Evolutionary conservation across 208 protist species (phyloP).

Genomic region (Trypanosoma rangeli): DNA sequence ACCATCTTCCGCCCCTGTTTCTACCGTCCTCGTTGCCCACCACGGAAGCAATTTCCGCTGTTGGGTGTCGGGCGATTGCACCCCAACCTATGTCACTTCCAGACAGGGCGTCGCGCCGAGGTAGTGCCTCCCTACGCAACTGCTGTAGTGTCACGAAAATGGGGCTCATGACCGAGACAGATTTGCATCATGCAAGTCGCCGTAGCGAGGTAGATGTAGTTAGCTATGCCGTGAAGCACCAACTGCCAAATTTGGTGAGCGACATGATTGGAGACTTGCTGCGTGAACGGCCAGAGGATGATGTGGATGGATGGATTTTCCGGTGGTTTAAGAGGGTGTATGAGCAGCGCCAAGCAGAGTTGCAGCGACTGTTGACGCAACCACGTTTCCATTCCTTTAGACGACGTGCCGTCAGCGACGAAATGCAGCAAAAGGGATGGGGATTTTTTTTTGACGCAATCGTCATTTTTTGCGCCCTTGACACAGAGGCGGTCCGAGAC

Average conservation of each 20-base stretch:
- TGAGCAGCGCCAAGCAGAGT: neutral
- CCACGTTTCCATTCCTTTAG: neutral
- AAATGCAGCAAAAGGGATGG: neutral
- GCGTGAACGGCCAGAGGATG: conserved; percentile 21
- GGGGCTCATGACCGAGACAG: neutral
- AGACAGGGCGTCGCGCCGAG: neutral
- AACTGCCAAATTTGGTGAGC: conserved; percentile 31
- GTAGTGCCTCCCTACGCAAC: conserved; percentile 18
- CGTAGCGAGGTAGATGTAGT: conserved; percentile 5
- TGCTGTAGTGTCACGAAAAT: conserved; percentile 23
- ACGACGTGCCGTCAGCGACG: neutral
- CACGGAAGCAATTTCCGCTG: neutral
- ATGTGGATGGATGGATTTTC: conserved; percentile 34
- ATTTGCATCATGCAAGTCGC: neutral
- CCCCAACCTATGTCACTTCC: neutral
- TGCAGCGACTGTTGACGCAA: neutral
- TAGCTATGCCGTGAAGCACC: conserved; percentile 26
- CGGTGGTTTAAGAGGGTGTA: conserved; percentile 33
- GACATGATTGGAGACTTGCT: conserved; percentile 30
- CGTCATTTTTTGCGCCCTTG: neutral
- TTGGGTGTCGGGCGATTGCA: neutral
- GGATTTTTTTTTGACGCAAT: neutral
- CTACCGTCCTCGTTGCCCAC: neutral
- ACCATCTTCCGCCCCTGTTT: conserved; percentile 25
- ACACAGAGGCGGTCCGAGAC: too few species aligned